Evolutionary conservation across 805 yeast species (phyloP), one percentile per base, ranked within the genome.

Genomic region (Pichia pseudocactophila): DNA sequence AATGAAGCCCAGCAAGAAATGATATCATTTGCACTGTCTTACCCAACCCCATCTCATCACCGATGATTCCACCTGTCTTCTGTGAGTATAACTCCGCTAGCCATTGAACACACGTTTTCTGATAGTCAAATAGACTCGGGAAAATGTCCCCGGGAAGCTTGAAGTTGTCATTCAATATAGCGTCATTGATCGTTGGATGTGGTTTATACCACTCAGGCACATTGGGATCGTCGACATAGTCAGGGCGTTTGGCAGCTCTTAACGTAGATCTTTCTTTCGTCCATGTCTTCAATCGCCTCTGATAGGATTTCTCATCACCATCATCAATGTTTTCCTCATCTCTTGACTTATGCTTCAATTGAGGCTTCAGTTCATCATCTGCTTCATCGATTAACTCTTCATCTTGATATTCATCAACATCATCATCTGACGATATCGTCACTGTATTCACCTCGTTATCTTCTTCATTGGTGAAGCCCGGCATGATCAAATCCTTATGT

Each of bases 21-120:
- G 97, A 78, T 35, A 88, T 87, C 8, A 92, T 75, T 57, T 92
- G 97, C 39, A 92, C 82, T 0, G 98, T 92, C 56, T 92, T 92
- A 2, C 98, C 98, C 15, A 92, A 64, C 0, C 98, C 98, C 98
- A 92, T 92, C 60, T 92, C 98, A 62, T 92, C 98, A 20, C 97
- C 97, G 33, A 92, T 73, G 18, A 92, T 92, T 0, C 98, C 98
- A 2, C 98, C 98, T 3, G 89, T 82, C 39, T 76, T 78, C 59
- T 92, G 97, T 17, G 78, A 71, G 54, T 84, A 81, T n/a, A 92
- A 66, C 56, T 92, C 98, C 81, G 94, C 89, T 2, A 92, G 73
- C 98, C 98, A 90, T 54, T 92, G 96, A 1, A 92, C 97, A 48
- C 97, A 87, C 0, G 97, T 92, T 54, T 85, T 85, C 55, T 92